Conservation (phyloP, 208 protist species). For the Leishmania mexicana region DNA sequence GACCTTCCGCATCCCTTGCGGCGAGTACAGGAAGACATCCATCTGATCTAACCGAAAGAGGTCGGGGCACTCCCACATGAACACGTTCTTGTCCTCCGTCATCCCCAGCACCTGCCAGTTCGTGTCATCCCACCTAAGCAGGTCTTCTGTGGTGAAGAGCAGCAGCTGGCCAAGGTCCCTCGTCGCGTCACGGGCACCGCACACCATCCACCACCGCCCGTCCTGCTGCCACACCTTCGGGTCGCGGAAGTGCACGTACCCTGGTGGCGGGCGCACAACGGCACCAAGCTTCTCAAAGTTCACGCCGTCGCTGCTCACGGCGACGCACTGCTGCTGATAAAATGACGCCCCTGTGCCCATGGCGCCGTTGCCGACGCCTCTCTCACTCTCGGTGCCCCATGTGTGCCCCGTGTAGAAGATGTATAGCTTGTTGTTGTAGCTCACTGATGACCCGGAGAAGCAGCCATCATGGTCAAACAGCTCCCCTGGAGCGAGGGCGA, state of each 20-base stretch:
- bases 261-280: slow-evolving; percentile 28
- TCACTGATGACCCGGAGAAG: slow-evolving; percentile 55
- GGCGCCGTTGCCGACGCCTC: slow-evolving; percentile 12
- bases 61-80: slow-evolving; percentile 18
- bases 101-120: slow-evolving; percentile 23
- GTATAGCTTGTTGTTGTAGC: slow-evolving; percentile 41
- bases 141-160: slow-evolving; percentile 30
- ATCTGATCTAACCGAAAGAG: slow-evolving; percentile 14
- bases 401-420: slow-evolving; percentile 60
- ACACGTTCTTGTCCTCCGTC: slow-evolving; percentile 43
- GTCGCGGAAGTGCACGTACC: slow-evolving; percentile 45
- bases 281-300: slow-evolving; percentile 40
- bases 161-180: slow-evolving; percentile 43
- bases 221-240: slow-evolving; percentile 48
- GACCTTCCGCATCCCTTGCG: slow-evolving; percentile 25
- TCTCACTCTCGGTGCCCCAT: slow-evolving; percentile 27
- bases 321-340: slow-evolving; percentile 60
- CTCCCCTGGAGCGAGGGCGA: slow-evolving; percentile 44
- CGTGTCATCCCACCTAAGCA: slow-evolving; percentile 32
- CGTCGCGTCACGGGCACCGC: slow-evolving; percentile 30
- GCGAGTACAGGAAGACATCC: slow-evolving; percentile 28
- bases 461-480: slow-evolving; percentile 49
- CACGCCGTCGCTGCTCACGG: slow-evolving; percentile 47
- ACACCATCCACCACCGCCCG: slow-evolving; percentile 43
- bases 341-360: slow-evolving; percentile 7